Evolutionary conservation across 768 basidiomycete genomes (phyloP).

Genomic region (Lentinula raphanica): DNA sequence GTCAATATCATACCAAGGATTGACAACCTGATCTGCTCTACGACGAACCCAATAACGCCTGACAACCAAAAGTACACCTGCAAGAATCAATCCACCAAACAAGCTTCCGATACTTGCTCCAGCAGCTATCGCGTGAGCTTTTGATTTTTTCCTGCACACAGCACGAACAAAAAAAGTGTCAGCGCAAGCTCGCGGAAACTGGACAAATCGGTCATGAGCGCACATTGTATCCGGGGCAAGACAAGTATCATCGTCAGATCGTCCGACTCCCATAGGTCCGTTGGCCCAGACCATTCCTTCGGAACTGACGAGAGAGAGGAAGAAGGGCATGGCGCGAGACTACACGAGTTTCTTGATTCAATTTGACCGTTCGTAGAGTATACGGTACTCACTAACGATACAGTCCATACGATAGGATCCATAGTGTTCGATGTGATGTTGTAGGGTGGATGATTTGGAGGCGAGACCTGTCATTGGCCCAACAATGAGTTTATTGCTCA

Average conservation of each 20-base stretch:
- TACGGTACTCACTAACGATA: conserved; percentile 27
- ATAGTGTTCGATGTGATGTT: conserved; percentile 41
- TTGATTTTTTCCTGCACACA: conserved; percentile 7
- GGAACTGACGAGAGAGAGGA: conserved; percentile 39
- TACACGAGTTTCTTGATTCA: conserved; percentile 9
- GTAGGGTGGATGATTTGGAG: conserved; percentile 45
- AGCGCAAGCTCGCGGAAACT: no score
- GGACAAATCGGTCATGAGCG: no score
- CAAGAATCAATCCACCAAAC: conserved; percentile 14
- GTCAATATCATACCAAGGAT: background rate
- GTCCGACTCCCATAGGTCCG: conserved; percentile 45
- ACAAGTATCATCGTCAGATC: conserved; percentile 32
- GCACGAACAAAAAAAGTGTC: background rate
- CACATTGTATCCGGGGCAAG: conserved; percentile 34
- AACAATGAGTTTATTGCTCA: background rate
- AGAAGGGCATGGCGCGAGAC: conserved; percentile 46
- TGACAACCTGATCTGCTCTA: background rate
- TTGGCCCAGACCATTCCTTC: conserved; percentile 43
- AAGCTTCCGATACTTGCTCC: conserved; percentile 17
- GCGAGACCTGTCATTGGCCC: conserved; percentile 38
- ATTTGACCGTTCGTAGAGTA: background rate
- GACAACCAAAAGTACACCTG: conserved; percentile 9
- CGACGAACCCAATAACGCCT: background rate
- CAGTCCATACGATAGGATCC: conserved; percentile 33
- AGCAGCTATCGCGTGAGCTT: conserved; percentile 12